phyloP scores from a whole-genome alignment of 2,329 filamentous ascomycete species.

The Colletotrichum chlorophyti region DNA sequence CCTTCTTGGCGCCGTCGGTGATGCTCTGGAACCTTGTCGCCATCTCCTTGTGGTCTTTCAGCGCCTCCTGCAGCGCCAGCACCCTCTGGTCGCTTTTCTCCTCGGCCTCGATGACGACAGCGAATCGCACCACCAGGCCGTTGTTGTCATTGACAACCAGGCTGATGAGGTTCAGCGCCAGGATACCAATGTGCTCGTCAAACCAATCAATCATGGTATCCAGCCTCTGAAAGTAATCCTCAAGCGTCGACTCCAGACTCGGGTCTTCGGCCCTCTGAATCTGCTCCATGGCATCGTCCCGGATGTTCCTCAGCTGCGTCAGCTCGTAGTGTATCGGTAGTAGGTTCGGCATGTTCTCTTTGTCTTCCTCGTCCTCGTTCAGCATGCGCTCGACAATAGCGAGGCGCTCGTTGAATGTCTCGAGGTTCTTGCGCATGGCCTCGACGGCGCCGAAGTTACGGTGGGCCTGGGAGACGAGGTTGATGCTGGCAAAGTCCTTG shows the following conservation, averaged over 20 bases:
- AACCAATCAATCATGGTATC: constrained; percentile 94
- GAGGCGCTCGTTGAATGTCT: constrained; percentile 83
- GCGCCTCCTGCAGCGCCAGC: constrained; percentile 88
- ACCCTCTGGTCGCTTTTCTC: constrained; percentile 96
- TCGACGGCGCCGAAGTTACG: constrained; percentile 95
- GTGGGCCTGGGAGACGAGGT: constrained; percentile 90
- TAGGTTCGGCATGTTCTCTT: constrained; percentile 90
- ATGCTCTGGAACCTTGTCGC: constrained; percentile 94
- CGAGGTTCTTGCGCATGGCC: constrained; percentile 89
- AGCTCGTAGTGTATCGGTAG: constrained; percentile 90
- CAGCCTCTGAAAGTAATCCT: constrained; percentile 87
- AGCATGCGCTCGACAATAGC: constrained; percentile 79
- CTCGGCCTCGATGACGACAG: constrained; percentile 91
- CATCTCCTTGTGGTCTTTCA: constrained; percentile 95
- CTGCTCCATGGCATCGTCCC: constrained; percentile 96
- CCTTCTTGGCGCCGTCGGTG: constrained; percentile 88
- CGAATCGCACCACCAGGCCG: constrained; percentile 87
- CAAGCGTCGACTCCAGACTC: constrained; percentile 80
- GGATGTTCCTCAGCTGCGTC: constrained; percentile 89
- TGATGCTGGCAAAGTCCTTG: constrained; percentile 92
- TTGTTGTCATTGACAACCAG: constrained; percentile 87
- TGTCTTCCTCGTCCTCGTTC: constrained; percentile 81
- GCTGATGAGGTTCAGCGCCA: constrained; percentile 89
- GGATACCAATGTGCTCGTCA: constrained; percentile 88
- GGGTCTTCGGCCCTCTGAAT: constrained; percentile 79